Conservation (phyloP, 1,284 basidiomycete species). For the Malassezia globosa region DNA sequence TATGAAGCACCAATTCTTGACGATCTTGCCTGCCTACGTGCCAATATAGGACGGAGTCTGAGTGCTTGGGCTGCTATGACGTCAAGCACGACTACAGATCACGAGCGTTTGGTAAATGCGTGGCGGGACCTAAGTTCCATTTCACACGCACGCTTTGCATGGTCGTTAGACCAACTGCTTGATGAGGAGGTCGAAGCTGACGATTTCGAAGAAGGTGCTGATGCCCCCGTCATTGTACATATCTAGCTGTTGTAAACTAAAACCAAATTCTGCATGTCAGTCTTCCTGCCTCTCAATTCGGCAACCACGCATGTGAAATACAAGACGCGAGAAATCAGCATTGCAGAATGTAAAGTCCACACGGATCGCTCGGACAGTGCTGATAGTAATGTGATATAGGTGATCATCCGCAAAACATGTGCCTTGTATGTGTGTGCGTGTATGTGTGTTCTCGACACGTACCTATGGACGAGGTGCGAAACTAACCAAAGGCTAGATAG, state of each 20-base stretch:
- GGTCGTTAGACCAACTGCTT: slow-evolving; percentile 10
- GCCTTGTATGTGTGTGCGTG: too few relatives aligned
- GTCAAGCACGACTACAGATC: neutral
- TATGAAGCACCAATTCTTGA: slow-evolving; percentile 3
- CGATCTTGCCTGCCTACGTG: slow-evolving; percentile 11
- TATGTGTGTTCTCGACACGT: too few relatives aligned
- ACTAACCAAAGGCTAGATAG: too few relatives aligned
- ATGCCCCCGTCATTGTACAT: slow-evolving; percentile 14
- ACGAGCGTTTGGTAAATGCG: slow-evolving; percentile 7
- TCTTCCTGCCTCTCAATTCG: neutral
- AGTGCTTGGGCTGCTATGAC: slow-evolving; percentile 6
- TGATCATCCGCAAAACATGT: slow-evolving; percentile 17
- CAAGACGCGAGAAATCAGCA: too few relatives aligned
- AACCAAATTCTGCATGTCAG: too few relatives aligned
- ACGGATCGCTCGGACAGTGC: slow-evolving; percentile 21
- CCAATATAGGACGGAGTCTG: slow-evolving; percentile 9
- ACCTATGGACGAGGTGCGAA: too few relatives aligned
- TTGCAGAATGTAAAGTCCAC: slow-evolving; percentile 26
- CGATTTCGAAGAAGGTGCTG: slow-evolving; percentile 9
- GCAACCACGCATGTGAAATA: neutral
- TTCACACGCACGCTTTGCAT: slow-evolving; percentile 1
- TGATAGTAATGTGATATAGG: slow-evolving; percentile 25
- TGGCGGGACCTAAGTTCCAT: slow-evolving; percentile 7
- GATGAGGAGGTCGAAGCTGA: slow-evolving; percentile 18
- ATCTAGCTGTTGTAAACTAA: neutral